Conservation (phyloP, 1,139 yeast genomes). For the Geotrichum fermentans region DNA sequence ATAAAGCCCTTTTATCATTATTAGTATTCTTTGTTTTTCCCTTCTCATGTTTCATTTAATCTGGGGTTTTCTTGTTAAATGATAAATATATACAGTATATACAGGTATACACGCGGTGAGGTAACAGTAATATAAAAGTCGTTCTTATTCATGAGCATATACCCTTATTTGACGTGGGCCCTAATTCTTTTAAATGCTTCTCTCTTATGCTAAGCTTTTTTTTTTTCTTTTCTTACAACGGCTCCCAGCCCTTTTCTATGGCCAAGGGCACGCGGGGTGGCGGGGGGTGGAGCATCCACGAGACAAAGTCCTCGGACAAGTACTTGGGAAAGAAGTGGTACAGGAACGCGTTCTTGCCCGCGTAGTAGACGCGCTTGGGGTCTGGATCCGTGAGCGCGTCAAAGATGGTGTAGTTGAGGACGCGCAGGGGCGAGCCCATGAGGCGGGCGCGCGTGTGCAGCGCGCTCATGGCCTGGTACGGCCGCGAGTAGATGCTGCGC, state of each 20-base stretch:
- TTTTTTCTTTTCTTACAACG: too few relatives aligned
- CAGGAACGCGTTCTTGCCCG: conserved; percentile 39
- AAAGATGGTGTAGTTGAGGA: conserved; percentile 36
- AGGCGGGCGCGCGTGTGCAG: conserved; percentile 32
- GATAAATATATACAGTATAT: too few relatives aligned
- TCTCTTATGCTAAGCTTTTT: too few relatives aligned
- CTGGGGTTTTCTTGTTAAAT: too few relatives aligned
- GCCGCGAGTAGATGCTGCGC: conserved; percentile 37
- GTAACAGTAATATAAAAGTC: too few relatives aligned
- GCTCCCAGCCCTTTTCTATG: conserved; percentile 16
- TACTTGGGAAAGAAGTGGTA: conserved; percentile 35
- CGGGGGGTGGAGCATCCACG: conserved; percentile 36
- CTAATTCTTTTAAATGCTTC: too few relatives aligned
- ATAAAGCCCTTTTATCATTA: too few relatives aligned
- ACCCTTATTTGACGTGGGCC: too few relatives aligned
- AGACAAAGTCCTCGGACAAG: conserved; percentile 37
- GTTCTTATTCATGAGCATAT: too few relatives aligned
- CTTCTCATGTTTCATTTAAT: too few relatives aligned
- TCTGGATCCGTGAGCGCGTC: conserved; percentile 33
- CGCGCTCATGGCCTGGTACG: conserved; percentile 34
- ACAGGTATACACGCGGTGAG: too few relatives aligned
- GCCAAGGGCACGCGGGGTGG: conserved; percentile 18
- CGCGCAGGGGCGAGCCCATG: conserved; percentile 35
- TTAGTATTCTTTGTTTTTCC: too few relatives aligned
- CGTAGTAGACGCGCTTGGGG: conserved; percentile 38